phyloP scores from a whole-genome alignment of 495 filamentous ascomycete genomes.

The Talaromyces trachyspermus region DNA sequence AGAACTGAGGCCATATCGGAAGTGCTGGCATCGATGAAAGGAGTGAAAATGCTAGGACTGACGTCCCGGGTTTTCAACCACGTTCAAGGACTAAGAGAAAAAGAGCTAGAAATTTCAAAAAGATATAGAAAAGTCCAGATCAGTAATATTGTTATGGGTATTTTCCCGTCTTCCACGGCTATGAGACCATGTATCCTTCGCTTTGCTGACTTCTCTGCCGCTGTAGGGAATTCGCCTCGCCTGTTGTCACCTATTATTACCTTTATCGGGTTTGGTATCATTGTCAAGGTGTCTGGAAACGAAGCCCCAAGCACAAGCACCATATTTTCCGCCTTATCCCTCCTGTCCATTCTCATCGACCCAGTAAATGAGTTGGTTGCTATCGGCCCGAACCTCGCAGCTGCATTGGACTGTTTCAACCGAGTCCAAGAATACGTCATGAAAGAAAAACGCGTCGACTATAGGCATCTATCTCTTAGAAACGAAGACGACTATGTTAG shows the following conservation, averaged over 20 bases:
- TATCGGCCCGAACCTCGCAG: constrained; percentile 43
- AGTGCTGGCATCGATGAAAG: constrained; percentile 48
- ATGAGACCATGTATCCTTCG: background rate
- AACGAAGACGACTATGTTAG: background rate
- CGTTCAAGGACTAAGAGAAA: constrained; percentile 8
- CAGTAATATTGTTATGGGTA: constrained; percentile 4
- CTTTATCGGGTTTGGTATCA: constrained; percentile 41
- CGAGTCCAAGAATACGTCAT: constrained; percentile 55
- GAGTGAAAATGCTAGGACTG: constrained; percentile 47
- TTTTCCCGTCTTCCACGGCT: background rate
- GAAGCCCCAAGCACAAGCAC: constrained; percentile 28
- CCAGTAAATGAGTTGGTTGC: constrained; percentile 50
- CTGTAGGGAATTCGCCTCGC: constrained; percentile 1
- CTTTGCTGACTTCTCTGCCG: background rate
- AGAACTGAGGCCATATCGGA: constrained; percentile 43
- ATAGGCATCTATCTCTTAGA: background rate
- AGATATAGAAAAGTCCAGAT: constrained; percentile 12
- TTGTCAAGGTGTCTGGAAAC: constrained; percentile 11
- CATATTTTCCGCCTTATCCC: constrained; percentile 52
- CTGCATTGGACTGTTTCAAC: constrained; percentile 47
- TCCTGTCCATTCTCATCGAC: constrained; percentile 50
- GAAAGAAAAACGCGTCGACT: constrained; percentile 17
- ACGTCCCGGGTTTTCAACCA: constrained; percentile 10
- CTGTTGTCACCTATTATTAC: constrained; percentile 40
- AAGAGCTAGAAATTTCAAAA: constrained; percentile 16